Evolutionary conservation across 202 grass and related monocot genomes (phyloP), one percentile per base, ranked within the genome.

Genomic region (Tripidium arundinaceum): DNA sequence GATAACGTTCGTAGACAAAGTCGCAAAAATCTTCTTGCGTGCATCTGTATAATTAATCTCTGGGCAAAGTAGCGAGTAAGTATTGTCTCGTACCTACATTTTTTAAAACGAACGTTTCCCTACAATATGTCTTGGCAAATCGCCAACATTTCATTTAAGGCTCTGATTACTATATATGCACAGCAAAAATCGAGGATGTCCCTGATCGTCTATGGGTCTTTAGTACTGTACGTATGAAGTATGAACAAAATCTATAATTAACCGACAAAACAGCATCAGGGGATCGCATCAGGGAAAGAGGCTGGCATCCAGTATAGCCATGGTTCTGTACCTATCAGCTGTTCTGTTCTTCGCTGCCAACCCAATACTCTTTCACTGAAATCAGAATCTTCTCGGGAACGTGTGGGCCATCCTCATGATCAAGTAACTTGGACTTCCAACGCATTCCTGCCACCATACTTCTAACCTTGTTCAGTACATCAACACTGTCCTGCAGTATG

Each of bases 401-500:
- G 3, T 87, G 86, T 26, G 94, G 87, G 8, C 92, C 94, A 26
- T 94, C 94, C 85, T 98, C 91, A 40, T 98, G 91, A 86, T 98
- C 94, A 5, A 94, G 77, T 61, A 98, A 70, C 88, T 98, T 94
- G 70, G 89, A 85, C 54, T 92, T 92, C 92, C 94, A 98, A 66
- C 79, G 86, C 89, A 94, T 92, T 12, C 94, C 83, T 16, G 24
- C 39, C 42, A 89, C 81, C 26, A 37, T 87, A 68, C 71, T 83
- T 76, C 83, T 92, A 26, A 92, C 79, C 85, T 92, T 90, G 81
- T 87, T 90, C 65, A 98, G 81, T 54, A 89, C 79, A 64, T 98
- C 90, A 29, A 84, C 87, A 87, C 68, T 70, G 45, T 98, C 94
- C 71, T 87, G 81, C 38, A 97, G 54, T 85, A 97, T 89, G 47